These are phyloP conservation scores for Blastobotrys americana DNA, from an alignment of 805 yeast species.

Conservation along the genomic window DNA sequence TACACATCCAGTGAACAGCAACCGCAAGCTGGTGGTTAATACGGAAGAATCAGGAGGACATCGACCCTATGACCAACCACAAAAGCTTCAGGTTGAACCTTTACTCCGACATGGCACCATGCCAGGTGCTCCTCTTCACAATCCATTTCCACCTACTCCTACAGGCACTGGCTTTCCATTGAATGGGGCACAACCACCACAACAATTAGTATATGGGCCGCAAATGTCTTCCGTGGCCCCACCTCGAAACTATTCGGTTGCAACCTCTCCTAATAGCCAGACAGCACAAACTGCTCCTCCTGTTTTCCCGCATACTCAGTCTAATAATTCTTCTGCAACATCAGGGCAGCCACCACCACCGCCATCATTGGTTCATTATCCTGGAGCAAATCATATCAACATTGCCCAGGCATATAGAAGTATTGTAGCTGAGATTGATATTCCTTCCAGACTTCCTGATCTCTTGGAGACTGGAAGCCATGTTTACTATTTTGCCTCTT, in stretches of 20 bases:
- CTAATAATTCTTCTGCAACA: no score
- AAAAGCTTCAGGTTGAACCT: no score
- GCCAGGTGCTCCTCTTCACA: background rate
- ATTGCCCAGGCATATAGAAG: background rate
- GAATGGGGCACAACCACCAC: no score
- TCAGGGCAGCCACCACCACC: no score
- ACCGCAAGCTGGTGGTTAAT: no score
- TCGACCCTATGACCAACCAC: no score
- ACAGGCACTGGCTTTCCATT: background rate
- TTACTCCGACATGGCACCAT: no score
- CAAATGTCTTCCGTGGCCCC: no score
- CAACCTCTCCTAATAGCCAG: background rate
- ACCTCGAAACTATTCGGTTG: background rate
- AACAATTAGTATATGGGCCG: background rate
- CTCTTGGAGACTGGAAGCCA: slow-evolving; percentile 18
- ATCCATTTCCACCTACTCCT: background rate
- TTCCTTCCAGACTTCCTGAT: slow-evolving; percentile 12
- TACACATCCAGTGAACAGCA: background rate
- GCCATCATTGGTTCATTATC: no score
- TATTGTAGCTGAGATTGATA: slow-evolving; percentile 1
- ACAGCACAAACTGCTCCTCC: background rate
- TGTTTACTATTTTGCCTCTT: slow-evolving; percentile 13
- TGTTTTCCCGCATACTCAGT: background rate
- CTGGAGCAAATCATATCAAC: background rate
- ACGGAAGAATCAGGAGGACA: no score